These are phyloP conservation scores for Fusarium siculi DNA, from an alignment of 2,329 filamentous ascomycete species.

Conservation along the genomic window DNA sequence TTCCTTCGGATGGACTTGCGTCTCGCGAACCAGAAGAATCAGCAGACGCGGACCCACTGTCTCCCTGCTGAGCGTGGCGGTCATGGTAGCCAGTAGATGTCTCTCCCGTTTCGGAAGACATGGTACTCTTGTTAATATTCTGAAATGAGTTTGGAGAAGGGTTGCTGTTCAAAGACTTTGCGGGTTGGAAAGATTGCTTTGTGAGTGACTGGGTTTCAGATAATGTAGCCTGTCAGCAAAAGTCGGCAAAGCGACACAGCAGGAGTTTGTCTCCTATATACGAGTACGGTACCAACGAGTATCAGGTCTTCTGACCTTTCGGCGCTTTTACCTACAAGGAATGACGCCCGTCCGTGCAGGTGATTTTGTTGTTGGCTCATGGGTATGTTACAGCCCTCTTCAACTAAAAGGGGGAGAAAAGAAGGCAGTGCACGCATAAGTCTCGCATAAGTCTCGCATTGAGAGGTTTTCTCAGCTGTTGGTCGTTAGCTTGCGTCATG, in stretches of 20 bases:
- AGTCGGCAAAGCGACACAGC: neutral
- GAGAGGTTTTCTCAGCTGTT: neutral
- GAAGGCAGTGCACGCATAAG: rapidly evolving
- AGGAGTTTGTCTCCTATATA: neutral
- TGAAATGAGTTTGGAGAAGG: neutral
- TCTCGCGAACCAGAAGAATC: neutral
- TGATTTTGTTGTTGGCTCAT: neutral
- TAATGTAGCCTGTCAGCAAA: neutral
- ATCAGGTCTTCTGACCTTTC: neutral
- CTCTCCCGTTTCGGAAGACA: neutral
- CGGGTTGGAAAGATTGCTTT: neutral
- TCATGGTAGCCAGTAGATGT: no score
- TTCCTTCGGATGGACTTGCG: neutral
- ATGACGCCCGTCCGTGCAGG: neutral
- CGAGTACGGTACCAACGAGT: neutral
- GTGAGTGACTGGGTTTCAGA: neutral
- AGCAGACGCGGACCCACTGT: neutral
- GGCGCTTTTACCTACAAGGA: neutral
- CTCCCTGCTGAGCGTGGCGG: neutral
- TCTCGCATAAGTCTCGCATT: neutral
- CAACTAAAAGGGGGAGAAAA: neutral
- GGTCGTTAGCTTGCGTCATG: neutral
- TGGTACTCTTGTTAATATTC: no score
- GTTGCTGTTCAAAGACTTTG: neutral
- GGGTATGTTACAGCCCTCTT: neutral